A percentile compares a stretch with the other conserved stretches of the same genome.
Evolutionary conservation across 2,329 filamentous ascomycete genomes (phyloP).

Genomic region (Ciborinia camelliae): DNA sequence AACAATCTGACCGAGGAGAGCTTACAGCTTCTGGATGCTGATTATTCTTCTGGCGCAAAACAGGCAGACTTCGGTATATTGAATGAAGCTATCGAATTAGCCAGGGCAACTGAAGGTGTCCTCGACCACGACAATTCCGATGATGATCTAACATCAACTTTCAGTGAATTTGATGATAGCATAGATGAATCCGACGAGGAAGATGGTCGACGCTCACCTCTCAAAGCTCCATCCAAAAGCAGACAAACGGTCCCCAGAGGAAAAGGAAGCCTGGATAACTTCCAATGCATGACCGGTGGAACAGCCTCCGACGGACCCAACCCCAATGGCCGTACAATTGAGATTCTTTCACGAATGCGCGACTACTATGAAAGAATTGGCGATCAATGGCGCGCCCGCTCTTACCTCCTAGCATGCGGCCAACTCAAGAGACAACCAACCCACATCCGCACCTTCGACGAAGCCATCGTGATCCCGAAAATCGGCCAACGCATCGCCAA

Average conservation of each 20-base stretch:
- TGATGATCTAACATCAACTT: slow-evolving; percentile 2
- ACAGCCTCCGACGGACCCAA: slow-evolving; percentile 47
- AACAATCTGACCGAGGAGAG: neutral
- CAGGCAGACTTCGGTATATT: neutral
- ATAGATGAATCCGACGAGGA: slow-evolving; percentile 35
- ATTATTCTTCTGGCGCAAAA: neutral
- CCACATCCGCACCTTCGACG: slow-evolving; percentile 64
- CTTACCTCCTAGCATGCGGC: slow-evolving; percentile 75
- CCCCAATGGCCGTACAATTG: slow-evolving; percentile 73
- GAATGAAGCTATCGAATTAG: slow-evolving; percentile 1
- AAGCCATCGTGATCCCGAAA: slow-evolving; percentile 64
- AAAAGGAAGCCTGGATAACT: slow-evolving; percentile 44
- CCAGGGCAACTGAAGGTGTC: slow-evolving; percentile 5
- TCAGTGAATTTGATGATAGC: slow-evolving; percentile 34
- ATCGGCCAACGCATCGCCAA: slow-evolving; percentile 71
- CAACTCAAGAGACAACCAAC: slow-evolving; percentile 63
- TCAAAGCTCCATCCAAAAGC: slow-evolving; percentile 13
- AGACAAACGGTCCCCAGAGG: slow-evolving; percentile 5
- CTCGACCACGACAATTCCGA: slow-evolving; percentile 6
- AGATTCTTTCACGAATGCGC: slow-evolving; percentile 73
- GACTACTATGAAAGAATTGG: slow-evolving; percentile 71
- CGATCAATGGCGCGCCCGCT: slow-evolving; percentile 71
- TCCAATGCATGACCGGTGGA: slow-evolving; percentile 54
- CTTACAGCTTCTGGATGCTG: neutral
- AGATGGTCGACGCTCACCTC: slow-evolving; percentile 27